Percentiles rank a stretch among this genome's conserved stretches.
Conservation (phyloP, 1,139 yeast genomes). For the Candida sp. region DNA sequence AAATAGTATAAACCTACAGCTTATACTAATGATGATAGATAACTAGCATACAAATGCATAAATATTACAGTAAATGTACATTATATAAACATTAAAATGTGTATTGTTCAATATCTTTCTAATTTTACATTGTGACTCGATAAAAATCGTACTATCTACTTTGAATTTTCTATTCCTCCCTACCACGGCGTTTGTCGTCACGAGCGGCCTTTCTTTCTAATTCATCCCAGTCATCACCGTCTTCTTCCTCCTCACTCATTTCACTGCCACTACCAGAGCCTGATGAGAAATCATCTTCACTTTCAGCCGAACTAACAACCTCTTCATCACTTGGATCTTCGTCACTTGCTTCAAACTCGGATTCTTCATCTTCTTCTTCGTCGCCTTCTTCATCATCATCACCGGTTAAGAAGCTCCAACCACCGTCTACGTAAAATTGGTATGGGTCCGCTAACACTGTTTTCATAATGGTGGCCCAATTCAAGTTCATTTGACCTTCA, state of each 20-base stretch:
- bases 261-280: constrained; percentile 37
- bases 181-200: constrained; percentile 33
- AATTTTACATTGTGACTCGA: too few species aligned
- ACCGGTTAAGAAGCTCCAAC: constrained; percentile 90
- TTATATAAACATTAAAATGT: too few species aligned
- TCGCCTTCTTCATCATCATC: constrained; percentile 62
- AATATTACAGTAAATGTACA: too few species aligned
- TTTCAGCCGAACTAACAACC: constrained; percentile 54
- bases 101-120: too few species aligned
- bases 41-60: too few species aligned
- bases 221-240: constrained; percentile 76
- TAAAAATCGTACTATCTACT: too few species aligned
- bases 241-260: constrained; percentile 42
- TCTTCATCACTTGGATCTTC: constrained; percentile 78
- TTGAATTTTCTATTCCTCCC: constrained; percentile 20
- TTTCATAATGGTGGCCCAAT: constrained; percentile 96
- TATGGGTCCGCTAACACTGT: constrained; percentile 91
- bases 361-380: constrained; percentile 57
- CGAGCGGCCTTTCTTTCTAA: constrained; percentile 66
- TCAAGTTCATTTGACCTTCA: constrained; percentile 94
- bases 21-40: too few species aligned
- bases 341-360: constrained; percentile 58
- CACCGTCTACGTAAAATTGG: constrained; percentile 91
- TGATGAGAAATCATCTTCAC: constrained; percentile 46
- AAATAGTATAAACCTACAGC: too few species aligned